Percentiles rank a stretch among this genome's conserved stretches.
These are phyloP conservation scores for Boletus pseudo-olivaceus DNA, from an alignment of 768 basidiomycete genomes.

Conservation along the genomic window DNA sequence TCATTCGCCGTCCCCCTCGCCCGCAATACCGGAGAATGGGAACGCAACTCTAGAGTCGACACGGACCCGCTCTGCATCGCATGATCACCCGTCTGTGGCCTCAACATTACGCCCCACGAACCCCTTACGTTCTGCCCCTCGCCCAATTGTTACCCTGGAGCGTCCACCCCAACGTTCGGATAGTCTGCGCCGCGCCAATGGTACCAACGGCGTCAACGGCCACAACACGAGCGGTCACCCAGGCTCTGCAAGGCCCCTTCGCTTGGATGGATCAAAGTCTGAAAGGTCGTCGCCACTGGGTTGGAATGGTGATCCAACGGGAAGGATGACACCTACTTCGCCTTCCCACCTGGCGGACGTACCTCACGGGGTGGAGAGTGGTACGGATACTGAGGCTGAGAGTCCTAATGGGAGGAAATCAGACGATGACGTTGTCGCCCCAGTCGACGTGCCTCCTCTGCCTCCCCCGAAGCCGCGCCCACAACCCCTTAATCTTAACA, in stretches of 20 bases:
- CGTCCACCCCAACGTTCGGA: constrained; percentile 33
- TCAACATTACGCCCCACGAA: constrained; percentile 6
- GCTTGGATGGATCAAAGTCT: constrained; percentile 17
- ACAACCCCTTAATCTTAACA: constrained; percentile 27
- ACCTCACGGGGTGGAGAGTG: constrained; percentile 69
- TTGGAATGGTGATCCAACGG: constrained; percentile 21
- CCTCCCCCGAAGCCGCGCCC: constrained; percentile 44
- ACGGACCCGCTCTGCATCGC: constrained; percentile 37
- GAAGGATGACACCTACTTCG: constrained; percentile 41
- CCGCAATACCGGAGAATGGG: constrained; percentile 29
- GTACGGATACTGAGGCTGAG: constrained; percentile 68
- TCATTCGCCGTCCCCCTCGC: constrained; percentile 40
- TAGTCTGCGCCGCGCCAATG: constrained; percentile 24
- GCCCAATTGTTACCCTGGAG: constrained; percentile 34
- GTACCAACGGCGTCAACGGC: neutral
- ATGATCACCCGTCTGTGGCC: constrained; percentile 17
- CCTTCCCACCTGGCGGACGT: constrained; percentile 67
- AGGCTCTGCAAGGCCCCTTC: constrained; percentile 7
- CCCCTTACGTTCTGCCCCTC: constrained; percentile 19
- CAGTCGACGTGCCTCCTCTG: constrained; percentile 35
- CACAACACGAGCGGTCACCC: constrained; percentile 8
- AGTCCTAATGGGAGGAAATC: constrained; percentile 36
- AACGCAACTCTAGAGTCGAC: constrained; percentile 40
- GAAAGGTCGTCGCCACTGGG: constrained; percentile 19
- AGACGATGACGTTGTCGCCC: constrained; percentile 21